Evolutionary conservation across 179 eudicot species (phyloP), one percentile per base, ranked within the genome.

Genomic region (Camellia oleifera): DNA sequence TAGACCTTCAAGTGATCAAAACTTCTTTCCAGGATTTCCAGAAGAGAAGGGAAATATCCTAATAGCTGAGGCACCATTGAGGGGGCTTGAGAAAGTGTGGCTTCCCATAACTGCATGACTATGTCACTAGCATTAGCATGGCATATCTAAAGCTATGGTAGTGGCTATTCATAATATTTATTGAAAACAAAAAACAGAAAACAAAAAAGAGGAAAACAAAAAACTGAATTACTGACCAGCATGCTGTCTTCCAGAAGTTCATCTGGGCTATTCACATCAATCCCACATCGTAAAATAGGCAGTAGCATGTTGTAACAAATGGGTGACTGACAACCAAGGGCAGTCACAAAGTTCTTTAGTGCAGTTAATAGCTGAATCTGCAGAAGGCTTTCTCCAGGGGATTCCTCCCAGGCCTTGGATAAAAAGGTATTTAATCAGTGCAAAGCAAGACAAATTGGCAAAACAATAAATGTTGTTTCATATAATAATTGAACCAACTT

Each of bases 241-340:
- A 95, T 88, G 88, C 98, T 90, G 85, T 95, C 99, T 88, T 95
- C 99, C 88, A 95, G 84, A 80, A 94, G 98, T 82, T 95, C 99
- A 88, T 95, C 99, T 15, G 97, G 94, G 87, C 97, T 91, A 84
- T 92, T 90, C 79, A 87, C 89, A 80, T 89, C 92, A 57, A 92
- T 85, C 67, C 94, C 96, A 83, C 87, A 86, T 84, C 78, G 93
- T 80, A 95, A 81, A 86, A 95, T 91, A 72, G 98, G 97, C 79
- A 95, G 83, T 50, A 94, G 83, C 85, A 92, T 86, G 83, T 78
- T 82, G 86, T 94, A 95, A 88, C 94, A 90, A 78, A 87, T 79
- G 78, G 99, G 93, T 69, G 98, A 95, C 78, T 91, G 94, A 82
- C 89, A 90, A 81, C 94, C 98, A 78, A 95, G 97, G 68, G 99